A percentile compares a stretch with the other conserved stretches of the same genome.
Conservation (phyloP, 306 rosid genomes). For the Oemleria cerasiformis region DNA sequence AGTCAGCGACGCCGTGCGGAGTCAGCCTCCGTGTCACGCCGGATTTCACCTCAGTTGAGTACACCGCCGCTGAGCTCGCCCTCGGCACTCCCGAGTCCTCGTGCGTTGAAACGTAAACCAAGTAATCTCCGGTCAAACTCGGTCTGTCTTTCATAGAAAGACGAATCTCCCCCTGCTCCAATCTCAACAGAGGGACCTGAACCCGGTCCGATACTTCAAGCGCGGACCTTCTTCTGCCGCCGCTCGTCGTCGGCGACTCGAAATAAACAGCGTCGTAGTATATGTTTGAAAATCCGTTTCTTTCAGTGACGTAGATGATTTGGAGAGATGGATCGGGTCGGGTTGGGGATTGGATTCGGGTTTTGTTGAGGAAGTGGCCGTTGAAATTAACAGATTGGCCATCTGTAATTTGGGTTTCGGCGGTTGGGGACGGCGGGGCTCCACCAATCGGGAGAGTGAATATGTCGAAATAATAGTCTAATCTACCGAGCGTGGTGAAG, state of each 20-base stretch:
- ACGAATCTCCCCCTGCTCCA: not conserved
- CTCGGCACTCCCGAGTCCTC: constrained; percentile 55
- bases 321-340: constrained; percentile 32
- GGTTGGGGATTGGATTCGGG: constrained; percentile 12
- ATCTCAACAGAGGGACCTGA: constrained; percentile 52
- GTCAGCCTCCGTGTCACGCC: constrained; percentile 70
- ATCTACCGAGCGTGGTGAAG: constrained; percentile 71
- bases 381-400: constrained; percentile 75
- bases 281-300: constrained; percentile 50
- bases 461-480: constrained; percentile 58
- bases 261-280: constrained; percentile 57
- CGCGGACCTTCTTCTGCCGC: constrained; percentile 33
- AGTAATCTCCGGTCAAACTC: constrained; percentile 40
- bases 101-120: constrained; percentile 74
- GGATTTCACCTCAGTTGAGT: constrained; percentile 58
- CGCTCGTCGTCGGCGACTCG: not conserved
- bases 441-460: constrained; percentile 43
- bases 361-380: constrained; percentile 61
- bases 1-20: constrained; percentile 68
- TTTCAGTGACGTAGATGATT: constrained; percentile 67
- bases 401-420: constrained; percentile 64
- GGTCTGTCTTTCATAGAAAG: constrained; percentile 76
- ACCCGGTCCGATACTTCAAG: constrained; percentile 43
- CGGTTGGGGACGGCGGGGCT: constrained; percentile 5
- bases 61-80: constrained; percentile 74